Evolutionary conservation across 108 stramenopile genomes (phyloP).

Genomic region (Nannochloropsis granulata): DNA sequence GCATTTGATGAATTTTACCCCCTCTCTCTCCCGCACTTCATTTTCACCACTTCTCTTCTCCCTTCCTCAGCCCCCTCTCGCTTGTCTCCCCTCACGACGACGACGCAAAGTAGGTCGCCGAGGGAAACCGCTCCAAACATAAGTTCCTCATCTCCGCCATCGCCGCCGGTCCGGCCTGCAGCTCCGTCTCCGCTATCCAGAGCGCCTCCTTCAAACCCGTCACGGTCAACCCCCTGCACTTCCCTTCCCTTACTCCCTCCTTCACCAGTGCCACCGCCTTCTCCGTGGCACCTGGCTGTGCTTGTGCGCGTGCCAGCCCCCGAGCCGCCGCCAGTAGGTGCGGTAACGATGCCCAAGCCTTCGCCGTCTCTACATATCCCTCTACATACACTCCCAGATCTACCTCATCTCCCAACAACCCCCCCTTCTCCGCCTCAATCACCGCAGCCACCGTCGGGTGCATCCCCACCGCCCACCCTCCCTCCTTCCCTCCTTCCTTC

Average conservation of each 20-base stretch:
- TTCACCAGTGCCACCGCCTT: slow-evolving; percentile 1
- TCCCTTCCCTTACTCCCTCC: not conserved
- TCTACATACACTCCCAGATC: not conserved
- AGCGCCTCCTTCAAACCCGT: not conserved
- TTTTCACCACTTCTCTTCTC: not conserved
- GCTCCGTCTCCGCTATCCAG: not conserved
- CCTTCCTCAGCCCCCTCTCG: not conserved
- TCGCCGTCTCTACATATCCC: not conserved
- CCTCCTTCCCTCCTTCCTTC: not conserved
- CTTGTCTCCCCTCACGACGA: not conserved
- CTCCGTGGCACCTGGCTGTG: not conserved
- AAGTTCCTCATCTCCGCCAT: slow-evolving; percentile 10
- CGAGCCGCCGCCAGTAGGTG: slow-evolving; percentile 16
- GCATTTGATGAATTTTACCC: too few relatives aligned
- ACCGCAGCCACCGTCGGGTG: slow-evolving; percentile 8
- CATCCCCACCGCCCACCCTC: not conserved
- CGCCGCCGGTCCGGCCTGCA: not conserved
- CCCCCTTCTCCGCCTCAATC: slow-evolving; percentile 14
- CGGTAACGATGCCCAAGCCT: not conserved
- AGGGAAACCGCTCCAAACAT: slow-evolving; percentile 2
- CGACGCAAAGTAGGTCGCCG: not conserved
- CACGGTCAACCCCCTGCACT: slow-evolving; percentile 17
- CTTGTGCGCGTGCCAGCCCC: not conserved
- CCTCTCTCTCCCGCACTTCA: not conserved
- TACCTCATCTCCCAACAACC: not conserved